Conservation (phyloP, 768 basidiomycete species). For the Collybia sordida region DNA sequence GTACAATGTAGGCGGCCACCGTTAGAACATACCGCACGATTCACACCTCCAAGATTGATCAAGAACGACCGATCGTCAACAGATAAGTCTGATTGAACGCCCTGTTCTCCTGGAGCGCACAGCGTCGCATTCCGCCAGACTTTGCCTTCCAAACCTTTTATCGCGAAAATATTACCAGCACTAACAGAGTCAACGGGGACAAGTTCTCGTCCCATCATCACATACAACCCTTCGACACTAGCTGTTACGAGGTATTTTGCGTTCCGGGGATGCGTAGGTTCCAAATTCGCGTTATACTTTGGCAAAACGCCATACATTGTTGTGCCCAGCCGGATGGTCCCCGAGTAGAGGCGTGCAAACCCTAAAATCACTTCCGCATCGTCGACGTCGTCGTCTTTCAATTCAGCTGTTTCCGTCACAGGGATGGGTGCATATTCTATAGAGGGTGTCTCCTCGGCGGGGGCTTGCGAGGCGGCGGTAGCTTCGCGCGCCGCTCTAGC, state of each 20-base stretch:
- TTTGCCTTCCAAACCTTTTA: constrained; percentile 85
- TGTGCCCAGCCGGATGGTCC: constrained; percentile 67
- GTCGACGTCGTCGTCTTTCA: constrained; percentile 19
- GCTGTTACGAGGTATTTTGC: constrained; percentile 57
- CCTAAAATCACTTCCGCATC: constrained; percentile 77
- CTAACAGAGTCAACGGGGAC: constrained; percentile 77
- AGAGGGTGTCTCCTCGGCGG: constrained; percentile 4
- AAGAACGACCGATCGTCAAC: constrained; percentile 45
- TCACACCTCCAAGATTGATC: constrained; percentile 80
- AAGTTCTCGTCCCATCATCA: constrained; percentile 99
- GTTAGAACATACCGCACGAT: constrained; percentile 50
- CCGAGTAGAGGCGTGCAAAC: constrained; percentile 93
- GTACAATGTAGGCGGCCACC: neutral
- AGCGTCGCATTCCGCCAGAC: constrained; percentile 91
- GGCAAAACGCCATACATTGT: constrained; percentile 78
- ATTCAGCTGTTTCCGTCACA: constrained; percentile 5
- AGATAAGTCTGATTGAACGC: constrained; percentile 33
- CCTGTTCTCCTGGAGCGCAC: constrained; percentile 60
- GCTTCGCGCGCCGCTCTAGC: constrained; percentile 36
- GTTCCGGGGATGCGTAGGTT: constrained; percentile 69
- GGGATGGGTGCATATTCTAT: constrained; percentile 13
- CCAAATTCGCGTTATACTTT: constrained; percentile 71
- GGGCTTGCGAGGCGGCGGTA: constrained; percentile 10
- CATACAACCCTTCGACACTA: constrained; percentile 77
- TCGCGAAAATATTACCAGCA: constrained; percentile 94